Conservation (phyloP, 306 rosid genomes). For the Inga leiocalycina region DNA sequence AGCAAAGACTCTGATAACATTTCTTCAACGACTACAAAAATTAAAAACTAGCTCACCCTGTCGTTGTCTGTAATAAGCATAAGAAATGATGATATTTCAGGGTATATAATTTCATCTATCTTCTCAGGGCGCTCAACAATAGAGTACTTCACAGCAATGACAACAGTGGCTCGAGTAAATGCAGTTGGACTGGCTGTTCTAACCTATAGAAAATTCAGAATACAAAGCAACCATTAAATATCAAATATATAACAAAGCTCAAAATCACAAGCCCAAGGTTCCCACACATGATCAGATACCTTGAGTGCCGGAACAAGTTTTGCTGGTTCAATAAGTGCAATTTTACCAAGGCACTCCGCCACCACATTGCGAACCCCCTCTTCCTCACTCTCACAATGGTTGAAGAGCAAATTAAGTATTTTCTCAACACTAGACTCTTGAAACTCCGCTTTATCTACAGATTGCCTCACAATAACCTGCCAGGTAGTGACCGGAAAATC, state of each 20-base stretch:
- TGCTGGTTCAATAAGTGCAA: slow-evolving; percentile 95
- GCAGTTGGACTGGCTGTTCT: slow-evolving; percentile 90
- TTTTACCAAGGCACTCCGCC: slow-evolving; percentile 96
- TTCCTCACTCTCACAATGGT: slow-evolving; percentile 97
- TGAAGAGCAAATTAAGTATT: slow-evolving; percentile 90
- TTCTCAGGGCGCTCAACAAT: slow-evolving; percentile 97
- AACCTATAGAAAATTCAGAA: slow-evolving; percentile 51
- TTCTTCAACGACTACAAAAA: slow-evolving; percentile 8
- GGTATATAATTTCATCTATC: slow-evolving; percentile 92
- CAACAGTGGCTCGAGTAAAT: slow-evolving; percentile 98
- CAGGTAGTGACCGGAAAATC: slow-evolving; percentile 33
- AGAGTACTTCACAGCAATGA: slow-evolving; percentile 96
- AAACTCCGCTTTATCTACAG: slow-evolving; percentile 94
- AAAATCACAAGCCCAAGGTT: slow-evolving; percentile 29
- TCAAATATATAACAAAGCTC: slow-evolving; percentile 2
- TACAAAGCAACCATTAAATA: not conserved
- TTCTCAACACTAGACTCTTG: slow-evolving; percentile 97
- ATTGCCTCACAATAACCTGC: slow-evolving; percentile 95
- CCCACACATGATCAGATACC: slow-evolving; percentile 50
- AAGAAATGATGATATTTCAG: slow-evolving; percentile 90
- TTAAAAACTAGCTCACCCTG: slow-evolving; percentile 59
- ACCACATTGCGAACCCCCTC: slow-evolving; percentile 99
- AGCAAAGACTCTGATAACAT: slow-evolving; percentile 9
- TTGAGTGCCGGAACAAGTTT: slow-evolving; percentile 98
- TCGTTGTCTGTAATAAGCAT: slow-evolving; percentile 97